phyloP scores from a whole-genome alignment of 176 grass and related monocot species.

The Phoenix dactylifera region DNA sequence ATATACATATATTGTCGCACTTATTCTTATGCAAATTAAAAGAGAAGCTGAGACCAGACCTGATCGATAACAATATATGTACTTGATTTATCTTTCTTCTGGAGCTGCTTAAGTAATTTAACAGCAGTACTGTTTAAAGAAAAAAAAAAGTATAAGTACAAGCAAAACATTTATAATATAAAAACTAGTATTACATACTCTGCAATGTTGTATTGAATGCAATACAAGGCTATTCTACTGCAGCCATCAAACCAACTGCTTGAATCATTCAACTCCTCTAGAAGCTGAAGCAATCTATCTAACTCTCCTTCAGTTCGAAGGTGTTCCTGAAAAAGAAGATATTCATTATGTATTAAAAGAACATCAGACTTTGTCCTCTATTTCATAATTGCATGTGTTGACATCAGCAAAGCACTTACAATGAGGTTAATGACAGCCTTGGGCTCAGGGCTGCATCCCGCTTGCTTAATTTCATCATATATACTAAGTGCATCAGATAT shows the following conservation, averaged over 20 bases:
- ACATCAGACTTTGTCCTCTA: not conserved
- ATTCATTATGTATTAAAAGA: constrained; percentile 10
- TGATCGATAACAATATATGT: constrained; percentile 60
- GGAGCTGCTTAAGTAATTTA: constrained; percentile 63
- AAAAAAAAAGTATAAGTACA: constrained; percentile 15
- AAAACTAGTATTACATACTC: constrained; percentile 39
- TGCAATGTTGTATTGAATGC: constrained; percentile 47
- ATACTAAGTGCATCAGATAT: constrained; percentile 55
- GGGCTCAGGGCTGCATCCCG: constrained; percentile 41
- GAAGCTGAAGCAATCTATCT: constrained; percentile 56
- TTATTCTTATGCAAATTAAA: not conserved
- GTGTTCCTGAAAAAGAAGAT: constrained; percentile 57
- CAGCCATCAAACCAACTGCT: constrained; percentile 67
- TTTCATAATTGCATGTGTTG: too few species aligned
- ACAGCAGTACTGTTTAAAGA: constrained; percentile 45
- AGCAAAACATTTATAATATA: too few species aligned
- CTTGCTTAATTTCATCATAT: constrained; percentile 69
- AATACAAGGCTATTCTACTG: constrained; percentile 63
- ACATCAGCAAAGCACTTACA: constrained; percentile 35
- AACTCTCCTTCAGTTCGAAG: constrained; percentile 61
- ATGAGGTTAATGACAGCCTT: constrained; percentile 61
- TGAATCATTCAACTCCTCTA: constrained; percentile 58
- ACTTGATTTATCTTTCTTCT: constrained; percentile 55
- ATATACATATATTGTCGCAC: too few species aligned
- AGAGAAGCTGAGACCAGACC: constrained; percentile 30